Conservation (phyloP, 805 yeast genomes). For the Scheffersomyces ergatensis region DNA sequence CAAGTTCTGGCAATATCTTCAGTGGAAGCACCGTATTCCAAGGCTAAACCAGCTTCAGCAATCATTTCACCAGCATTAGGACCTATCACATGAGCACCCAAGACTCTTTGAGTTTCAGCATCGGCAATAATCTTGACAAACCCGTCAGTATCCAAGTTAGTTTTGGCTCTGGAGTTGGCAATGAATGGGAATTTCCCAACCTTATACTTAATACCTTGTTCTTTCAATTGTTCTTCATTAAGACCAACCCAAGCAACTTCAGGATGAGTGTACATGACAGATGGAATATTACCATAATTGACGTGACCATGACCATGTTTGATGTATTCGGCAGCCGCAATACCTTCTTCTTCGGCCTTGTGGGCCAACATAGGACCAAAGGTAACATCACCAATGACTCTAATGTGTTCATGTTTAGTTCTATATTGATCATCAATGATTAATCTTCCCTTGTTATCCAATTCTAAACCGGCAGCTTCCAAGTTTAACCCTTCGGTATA, state of each 20-base stretch:
- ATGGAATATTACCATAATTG: conserved; percentile 95
- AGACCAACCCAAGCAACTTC: conserved; percentile 99
- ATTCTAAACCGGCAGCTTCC: conserved; percentile 85
- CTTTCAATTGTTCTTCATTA: conserved; percentile 91
- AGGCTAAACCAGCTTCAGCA: conserved; percentile 96
- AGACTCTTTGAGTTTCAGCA: conserved; percentile 93
- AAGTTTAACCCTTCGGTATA: conserved; percentile 86
- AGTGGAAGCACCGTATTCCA: conserved; percentile 98
- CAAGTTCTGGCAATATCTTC: conserved; percentile 97
- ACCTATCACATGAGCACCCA: conserved; percentile 97
- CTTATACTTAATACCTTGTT: conserved; percentile 85
- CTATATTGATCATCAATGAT: conserved; percentile 93
- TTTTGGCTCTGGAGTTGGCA: conserved; percentile 99
- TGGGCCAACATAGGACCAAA: conserved; percentile 99
- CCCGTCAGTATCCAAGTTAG: conserved; percentile 95
- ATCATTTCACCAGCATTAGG: conserved; percentile 99
- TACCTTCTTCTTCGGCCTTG: conserved; percentile 99
- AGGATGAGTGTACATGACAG: conserved; percentile 99
- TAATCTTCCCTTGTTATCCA: conserved; percentile 88
- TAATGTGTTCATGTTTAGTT: conserved; percentile 88
- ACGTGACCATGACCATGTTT: conserved; percentile 96
- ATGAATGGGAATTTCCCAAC: conserved; percentile 98
- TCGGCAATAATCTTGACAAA: conserved; percentile 95
- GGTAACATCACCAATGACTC: conserved; percentile 97
- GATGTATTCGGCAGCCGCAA: conserved; percentile 95